Percentiles rank a stretch among this genome's conserved stretches.
phyloP scores from a whole-genome alignment of 306 rosid genomes.

The Luffa aegyptiaca region DNA sequence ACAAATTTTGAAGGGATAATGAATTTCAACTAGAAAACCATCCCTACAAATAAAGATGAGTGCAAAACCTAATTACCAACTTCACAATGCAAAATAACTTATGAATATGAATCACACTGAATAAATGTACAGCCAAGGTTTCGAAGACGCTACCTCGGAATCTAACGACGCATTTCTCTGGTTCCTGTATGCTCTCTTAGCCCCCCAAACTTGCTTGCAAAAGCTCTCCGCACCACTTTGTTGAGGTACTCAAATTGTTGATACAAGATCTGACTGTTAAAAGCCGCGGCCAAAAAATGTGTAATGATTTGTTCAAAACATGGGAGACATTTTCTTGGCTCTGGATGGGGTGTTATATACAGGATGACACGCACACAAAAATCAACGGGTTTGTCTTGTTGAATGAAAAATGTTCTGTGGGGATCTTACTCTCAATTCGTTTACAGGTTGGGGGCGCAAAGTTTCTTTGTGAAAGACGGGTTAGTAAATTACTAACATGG shows the following conservation, averaged over 20 bases:
- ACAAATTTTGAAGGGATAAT: not conserved
- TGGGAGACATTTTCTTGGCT: not conserved
- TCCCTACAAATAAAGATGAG: not conserved
- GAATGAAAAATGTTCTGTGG: slow-evolving; percentile 12
- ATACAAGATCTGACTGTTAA: not conserved
- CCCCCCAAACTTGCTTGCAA: not conserved
- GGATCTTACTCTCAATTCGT: not conserved
- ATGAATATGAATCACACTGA: not conserved
- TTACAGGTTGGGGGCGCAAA: not conserved
- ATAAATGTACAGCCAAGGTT: slow-evolving; percentile 1
- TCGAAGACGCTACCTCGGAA: not conserved
- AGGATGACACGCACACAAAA: not conserved
- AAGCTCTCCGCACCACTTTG: not conserved
- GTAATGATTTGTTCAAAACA: not conserved
- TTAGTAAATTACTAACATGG: not conserved
- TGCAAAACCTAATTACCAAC: not conserved
- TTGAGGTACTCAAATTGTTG: not conserved
- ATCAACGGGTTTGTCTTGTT: not conserved
- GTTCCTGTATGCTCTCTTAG: not conserved
- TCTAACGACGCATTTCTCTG: not conserved
- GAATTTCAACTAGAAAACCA: not conserved
- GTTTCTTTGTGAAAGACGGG: not conserved
- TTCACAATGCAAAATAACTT: not conserved
- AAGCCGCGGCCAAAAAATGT: not conserved
- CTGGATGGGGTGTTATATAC: slow-evolving; percentile 1